Conservation (phyloP, 768 basidiomycete genomes). For the Trametopsis cervina region DNA sequence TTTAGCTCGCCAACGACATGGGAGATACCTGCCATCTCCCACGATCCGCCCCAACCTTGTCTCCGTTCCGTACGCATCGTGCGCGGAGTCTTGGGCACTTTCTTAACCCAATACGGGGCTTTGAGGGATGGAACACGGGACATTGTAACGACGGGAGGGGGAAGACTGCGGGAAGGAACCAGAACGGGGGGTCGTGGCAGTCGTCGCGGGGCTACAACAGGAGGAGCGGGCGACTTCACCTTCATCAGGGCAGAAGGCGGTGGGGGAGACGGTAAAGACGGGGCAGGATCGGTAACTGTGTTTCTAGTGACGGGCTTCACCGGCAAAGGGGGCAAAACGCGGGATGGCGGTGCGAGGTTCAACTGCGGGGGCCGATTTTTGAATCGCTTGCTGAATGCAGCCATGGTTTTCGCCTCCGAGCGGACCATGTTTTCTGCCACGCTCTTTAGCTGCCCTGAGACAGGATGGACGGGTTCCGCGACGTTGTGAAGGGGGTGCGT, state of each 20-base stretch:
- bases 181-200: background rate
- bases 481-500: background rate
- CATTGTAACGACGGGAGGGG: conserved; percentile 9
- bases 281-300: too few relatives aligned
- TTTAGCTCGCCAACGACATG: too few relatives aligned
- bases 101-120: conserved; percentile 24
- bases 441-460: conserved; percentile 3
- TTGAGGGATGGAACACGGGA: background rate
- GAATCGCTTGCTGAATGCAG: conserved; percentile 15
- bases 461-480: background rate
- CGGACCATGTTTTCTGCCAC: conserved; percentile 14
- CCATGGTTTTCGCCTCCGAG: conserved; percentile 16
- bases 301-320: too few relatives aligned
- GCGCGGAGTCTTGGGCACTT: conserved; percentile 17
- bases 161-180: background rate
- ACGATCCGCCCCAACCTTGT: conserved; percentile 23
- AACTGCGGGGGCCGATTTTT: conserved; percentile 10
- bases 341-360: background rate
- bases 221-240: conserved; percentile 6
- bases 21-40: conserved; percentile 18
- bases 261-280: conserved; percentile 12
- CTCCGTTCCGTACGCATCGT: conserved; percentile 19
- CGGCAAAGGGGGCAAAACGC: conserved; percentile 2
- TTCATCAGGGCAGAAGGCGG: conserved; percentile 11
- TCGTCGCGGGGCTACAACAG: background rate